Conservation (phyloP, 768 basidiomycete species). For the Boletus reticuloceps region DNA sequence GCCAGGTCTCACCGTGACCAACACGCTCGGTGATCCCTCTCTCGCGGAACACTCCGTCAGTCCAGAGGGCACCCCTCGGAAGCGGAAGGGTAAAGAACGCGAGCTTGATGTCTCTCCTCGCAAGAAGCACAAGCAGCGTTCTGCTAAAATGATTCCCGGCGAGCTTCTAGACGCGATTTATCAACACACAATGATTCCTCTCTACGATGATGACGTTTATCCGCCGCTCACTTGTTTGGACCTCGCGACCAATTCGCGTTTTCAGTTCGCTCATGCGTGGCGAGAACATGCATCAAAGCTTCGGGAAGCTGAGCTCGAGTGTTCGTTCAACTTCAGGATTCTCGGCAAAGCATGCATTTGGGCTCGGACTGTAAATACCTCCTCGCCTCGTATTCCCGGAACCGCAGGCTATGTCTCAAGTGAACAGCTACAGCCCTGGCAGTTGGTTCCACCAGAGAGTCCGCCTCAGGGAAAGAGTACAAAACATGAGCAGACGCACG, state of each 20-base stretch:
- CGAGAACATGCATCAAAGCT: slow-evolving; percentile 12
- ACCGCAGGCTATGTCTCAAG: slow-evolving; percentile 9
- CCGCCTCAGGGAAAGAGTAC: not conserved
- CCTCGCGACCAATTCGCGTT: slow-evolving; percentile 22
- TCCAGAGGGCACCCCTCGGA: not conserved
- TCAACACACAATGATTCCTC: slow-evolving; percentile 9
- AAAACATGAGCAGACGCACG: not conserved
- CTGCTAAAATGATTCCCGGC: not conserved
- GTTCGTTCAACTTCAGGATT: not conserved
- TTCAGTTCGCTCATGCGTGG: slow-evolving; percentile 22
- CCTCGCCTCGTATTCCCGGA: slow-evolving; percentile 4
- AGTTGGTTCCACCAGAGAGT: slow-evolving; percentile 4
- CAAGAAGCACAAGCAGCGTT: not conserved
- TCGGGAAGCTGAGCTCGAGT: slow-evolving; percentile 6
- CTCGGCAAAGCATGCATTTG: slow-evolving; percentile 1
- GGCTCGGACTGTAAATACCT: not conserved
- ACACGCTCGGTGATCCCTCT: not conserved
- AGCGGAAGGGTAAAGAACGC: slow-evolving; percentile 24
- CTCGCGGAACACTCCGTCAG: not conserved
- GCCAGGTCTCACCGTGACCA: not conserved
- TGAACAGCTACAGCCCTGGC: slow-evolving; percentile 15
- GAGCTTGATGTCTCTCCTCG: slow-evolving; percentile 2
- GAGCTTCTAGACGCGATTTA: slow-evolving; percentile 11
- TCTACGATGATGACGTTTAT: slow-evolving; percentile 14
- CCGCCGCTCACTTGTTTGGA: slow-evolving; percentile 14